Evolutionary conservation across 352 stramenopile genomes (phyloP).

Genomic region (Pythium insidiosum): DNA sequence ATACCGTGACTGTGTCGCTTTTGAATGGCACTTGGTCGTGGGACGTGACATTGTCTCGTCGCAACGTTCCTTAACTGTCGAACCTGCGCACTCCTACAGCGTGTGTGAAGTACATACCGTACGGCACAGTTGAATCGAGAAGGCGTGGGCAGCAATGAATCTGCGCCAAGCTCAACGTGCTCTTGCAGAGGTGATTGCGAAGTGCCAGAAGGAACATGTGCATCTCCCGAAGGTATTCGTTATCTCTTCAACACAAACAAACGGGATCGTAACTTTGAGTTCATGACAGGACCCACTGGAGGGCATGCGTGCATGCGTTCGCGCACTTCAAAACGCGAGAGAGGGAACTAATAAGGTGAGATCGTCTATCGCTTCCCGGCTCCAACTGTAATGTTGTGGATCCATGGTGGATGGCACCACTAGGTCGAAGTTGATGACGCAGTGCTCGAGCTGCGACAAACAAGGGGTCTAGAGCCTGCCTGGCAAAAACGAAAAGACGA

Average conservation of each 20-base stretch:
- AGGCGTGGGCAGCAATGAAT: slow-evolving; percentile 51
- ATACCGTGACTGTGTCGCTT: too few relatives aligned
- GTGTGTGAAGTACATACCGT: too few relatives aligned
- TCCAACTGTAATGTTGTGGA: too few relatives aligned
- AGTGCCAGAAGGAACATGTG: slow-evolving; percentile 52
- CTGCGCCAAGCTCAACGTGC: slow-evolving; percentile 50
- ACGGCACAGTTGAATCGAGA: too few relatives aligned
- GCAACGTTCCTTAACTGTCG: neutral
- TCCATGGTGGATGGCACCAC: slow-evolving; percentile 16
- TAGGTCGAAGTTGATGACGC: slow-evolving; percentile 31
- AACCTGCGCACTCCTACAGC: too few relatives aligned
- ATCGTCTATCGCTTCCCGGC: too few relatives aligned
- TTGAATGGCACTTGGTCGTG: too few relatives aligned
- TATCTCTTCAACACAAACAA: too few relatives aligned
- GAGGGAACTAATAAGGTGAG: too few relatives aligned
- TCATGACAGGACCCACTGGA: slow-evolving; percentile 15
- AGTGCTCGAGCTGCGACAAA: slow-evolving; percentile 47
- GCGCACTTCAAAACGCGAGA: too few relatives aligned
- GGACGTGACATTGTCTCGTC: neutral
- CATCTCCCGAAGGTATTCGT: slow-evolving; percentile 30
- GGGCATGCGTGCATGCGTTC: too few relatives aligned
- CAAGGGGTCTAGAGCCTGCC: slow-evolving; percentile 37
- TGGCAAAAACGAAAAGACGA: slow-evolving; percentile 42
- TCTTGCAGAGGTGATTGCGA: slow-evolving; percentile 46
- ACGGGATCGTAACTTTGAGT: too few relatives aligned